Base-by-base conservation (phyloP, 1,139 yeast species). In the Blastobotrys proliferans region DNA sequence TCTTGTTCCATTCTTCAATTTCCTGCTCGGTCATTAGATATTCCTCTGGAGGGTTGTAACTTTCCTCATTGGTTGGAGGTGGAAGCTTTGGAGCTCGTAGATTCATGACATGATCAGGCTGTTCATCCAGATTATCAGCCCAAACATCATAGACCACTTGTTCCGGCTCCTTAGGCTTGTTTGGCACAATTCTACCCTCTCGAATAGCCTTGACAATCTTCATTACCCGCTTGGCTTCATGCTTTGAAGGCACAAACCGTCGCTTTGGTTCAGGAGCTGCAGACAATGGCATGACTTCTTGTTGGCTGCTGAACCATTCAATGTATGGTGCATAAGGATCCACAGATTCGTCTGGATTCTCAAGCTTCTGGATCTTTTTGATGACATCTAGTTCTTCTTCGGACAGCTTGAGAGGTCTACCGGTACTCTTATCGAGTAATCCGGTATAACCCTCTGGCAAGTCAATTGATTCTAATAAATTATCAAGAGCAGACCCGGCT, bases 361-460 rank as follows among this genome's bases (percentile, higher is more conserved):
- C 90, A 56, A 92, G 87, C 50, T 74, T 76, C 66, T 88, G 95
- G 56, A 92, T 81, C 62, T 87, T 87, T 53, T 82, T 75, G 58
- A 92, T 86, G 51, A 94, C 74, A 52, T 90, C 96, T 56, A 90
- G 73, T 66, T 92, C 98, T 60, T 92, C 97, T 46, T 76, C 75
- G n/a, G 88, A 79, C 51, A 92, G 72, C 56, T 92, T 88, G 67
- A 92, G 75, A 39, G 87, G 74, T n/a, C 81, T 68, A 51, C 98
- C 99, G 8, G 97, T 87, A 55, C 81, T 76, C 60, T 87, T 86
- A 64, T 92, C 97, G 47, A 92, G 69, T 51, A 94, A 72, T 36
- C 99, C 99, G 9, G 98, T 94, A 97, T 97, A 92, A 28, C 98
- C 98, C 66, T 85, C 94, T 10, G 97, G 98, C 51, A 92, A 72